A percentile compares a stretch with the other conserved stretches of the same genome.
Evolutionary conservation across 2,329 filamentous ascomycete genomes (phyloP).

Genomic region (Pseudogymnoascus sp.): DNA sequence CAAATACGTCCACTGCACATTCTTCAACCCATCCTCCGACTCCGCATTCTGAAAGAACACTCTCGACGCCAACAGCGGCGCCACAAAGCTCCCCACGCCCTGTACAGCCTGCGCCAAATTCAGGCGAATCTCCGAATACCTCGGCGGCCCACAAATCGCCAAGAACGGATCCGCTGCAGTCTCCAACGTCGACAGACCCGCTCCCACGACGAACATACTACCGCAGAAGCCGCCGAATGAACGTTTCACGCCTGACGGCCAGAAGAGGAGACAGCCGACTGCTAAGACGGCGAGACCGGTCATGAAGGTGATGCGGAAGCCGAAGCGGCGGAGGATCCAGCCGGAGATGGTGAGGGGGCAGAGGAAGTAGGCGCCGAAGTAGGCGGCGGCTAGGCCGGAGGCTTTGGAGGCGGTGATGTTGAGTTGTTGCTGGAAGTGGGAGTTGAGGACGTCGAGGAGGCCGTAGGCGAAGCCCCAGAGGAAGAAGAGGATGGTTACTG

Average conservation of each 20-base stretch:
- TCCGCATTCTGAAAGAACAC: slow-evolving; percentile 64
- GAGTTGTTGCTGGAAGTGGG: slow-evolving; percentile 32
- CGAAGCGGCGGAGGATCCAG: slow-evolving; percentile 55
- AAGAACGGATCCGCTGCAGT: slow-evolving; percentile 59
- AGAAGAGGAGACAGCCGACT: slow-evolving; percentile 48
- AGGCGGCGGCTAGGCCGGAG: slow-evolving; percentile 21
- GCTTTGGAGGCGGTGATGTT: slow-evolving; percentile 23
- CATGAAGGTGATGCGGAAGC: slow-evolving; percentile 57
- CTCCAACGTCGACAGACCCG: slow-evolving; percentile 64
- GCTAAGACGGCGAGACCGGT: slow-evolving; percentile 59
- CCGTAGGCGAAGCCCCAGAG: slow-evolving; percentile 42
- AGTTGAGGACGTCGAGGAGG: slow-evolving; percentile 35
- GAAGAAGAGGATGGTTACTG: slow-evolving; percentile 47
- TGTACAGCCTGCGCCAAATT: slow-evolving; percentile 73
- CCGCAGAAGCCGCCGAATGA: slow-evolving; percentile 33
- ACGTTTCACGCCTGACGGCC: slow-evolving; percentile 44
- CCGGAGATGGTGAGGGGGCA: slow-evolving; percentile 58
- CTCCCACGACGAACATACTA: slow-evolving; percentile 57
- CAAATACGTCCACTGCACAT: slow-evolving; percentile 58
- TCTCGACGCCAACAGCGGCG: slow-evolving; percentile 63
- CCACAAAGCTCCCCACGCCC: slow-evolving; percentile 64
- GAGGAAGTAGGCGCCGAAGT: slow-evolving; percentile 55
- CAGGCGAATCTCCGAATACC: slow-evolving; percentile 65
- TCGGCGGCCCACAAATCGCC: slow-evolving; percentile 44
- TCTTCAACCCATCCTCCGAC: slow-evolving; percentile 45